These are phyloP conservation scores for Solanum gracilifrons DNA, from an alignment of 257 asterid species.

Conservation along the genomic window DNA sequence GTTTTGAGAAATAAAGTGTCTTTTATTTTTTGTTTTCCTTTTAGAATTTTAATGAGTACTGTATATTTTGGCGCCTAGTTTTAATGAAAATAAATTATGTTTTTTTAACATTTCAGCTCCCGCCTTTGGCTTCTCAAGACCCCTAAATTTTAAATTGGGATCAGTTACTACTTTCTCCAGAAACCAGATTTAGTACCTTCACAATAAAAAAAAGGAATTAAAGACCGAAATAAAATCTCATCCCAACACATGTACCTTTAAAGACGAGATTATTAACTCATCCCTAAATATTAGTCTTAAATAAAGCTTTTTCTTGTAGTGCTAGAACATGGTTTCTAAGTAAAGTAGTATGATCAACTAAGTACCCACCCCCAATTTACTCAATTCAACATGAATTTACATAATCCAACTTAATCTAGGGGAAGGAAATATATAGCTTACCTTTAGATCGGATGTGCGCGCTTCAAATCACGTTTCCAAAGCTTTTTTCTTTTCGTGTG, in stretches of 20 bases:
- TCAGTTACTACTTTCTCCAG: not conserved
- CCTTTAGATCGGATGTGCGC: not conserved
- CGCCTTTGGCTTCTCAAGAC: not conserved
- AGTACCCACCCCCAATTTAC: not conserved
- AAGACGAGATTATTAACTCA: not conserved
- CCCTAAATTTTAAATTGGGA: not conserved
- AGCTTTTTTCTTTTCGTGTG: not conserved
- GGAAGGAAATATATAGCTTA: not conserved
- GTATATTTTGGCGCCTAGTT: no score
- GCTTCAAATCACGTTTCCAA: not conserved
- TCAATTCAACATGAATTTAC: no score
- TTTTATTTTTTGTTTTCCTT: no score
- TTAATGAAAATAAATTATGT: no score
- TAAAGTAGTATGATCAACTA: not conserved
- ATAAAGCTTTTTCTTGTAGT: not conserved
- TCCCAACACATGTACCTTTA: not conserved
- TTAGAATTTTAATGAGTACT: no score
- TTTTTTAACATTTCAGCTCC: not conserved
- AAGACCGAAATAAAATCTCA: no score
- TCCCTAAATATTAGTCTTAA: no score
- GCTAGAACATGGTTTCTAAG: not conserved
- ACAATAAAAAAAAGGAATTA: no score
- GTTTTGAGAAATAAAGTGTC: no score
- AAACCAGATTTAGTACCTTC: not conserved
- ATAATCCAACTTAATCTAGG: no score